These are phyloP conservation scores for Globomyces pollinis-pini DNA, from an alignment of 192 early-diverging fungal genomes.

Conservation along the genomic window DNA sequence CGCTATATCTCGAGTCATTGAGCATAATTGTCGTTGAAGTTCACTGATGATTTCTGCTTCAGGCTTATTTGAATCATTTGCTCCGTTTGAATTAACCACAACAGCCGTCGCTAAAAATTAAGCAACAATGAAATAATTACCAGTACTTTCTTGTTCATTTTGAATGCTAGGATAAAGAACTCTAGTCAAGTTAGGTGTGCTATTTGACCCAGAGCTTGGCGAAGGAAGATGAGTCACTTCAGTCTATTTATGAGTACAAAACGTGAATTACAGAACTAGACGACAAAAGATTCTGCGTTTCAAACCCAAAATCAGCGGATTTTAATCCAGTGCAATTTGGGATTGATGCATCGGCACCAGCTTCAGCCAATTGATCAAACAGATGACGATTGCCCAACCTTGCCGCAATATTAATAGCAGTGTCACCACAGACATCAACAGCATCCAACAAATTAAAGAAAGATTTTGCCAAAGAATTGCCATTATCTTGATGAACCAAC, in stretches of 20 bases:
- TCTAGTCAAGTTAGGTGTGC: background rate
- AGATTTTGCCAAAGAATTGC: background rate
- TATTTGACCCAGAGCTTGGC: too few relatives aligned
- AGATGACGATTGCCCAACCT: conserved; percentile 69
- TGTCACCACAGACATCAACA: conserved; percentile 66
- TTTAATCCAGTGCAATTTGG: conserved; percentile 69
- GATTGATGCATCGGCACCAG: conserved; percentile 66
- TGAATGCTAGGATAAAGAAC: conserved; percentile 4
- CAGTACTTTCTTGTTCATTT: background rate
- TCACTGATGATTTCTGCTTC: conserved; percentile 19
- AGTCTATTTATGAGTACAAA: too few relatives aligned
- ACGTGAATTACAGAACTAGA: background rate
- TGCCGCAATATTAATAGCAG: conserved; percentile 83
- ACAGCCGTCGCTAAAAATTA: too few relatives aligned
- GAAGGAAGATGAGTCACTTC: too few relatives aligned
- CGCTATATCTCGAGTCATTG: conserved; percentile 30
- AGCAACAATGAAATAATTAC: too few relatives aligned
- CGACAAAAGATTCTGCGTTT: background rate
- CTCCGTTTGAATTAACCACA: too few relatives aligned
- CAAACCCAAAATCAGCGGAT: conserved; percentile 60
- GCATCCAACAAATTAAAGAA: conserved; percentile 42
- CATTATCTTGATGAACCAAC: background rate
- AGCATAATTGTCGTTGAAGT: conserved; percentile 21
- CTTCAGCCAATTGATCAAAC: conserved; percentile 58
- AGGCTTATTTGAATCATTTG: background rate